phyloP scores from a whole-genome alignment of 306 rosid species.

The Mimosa pudica region DNA sequence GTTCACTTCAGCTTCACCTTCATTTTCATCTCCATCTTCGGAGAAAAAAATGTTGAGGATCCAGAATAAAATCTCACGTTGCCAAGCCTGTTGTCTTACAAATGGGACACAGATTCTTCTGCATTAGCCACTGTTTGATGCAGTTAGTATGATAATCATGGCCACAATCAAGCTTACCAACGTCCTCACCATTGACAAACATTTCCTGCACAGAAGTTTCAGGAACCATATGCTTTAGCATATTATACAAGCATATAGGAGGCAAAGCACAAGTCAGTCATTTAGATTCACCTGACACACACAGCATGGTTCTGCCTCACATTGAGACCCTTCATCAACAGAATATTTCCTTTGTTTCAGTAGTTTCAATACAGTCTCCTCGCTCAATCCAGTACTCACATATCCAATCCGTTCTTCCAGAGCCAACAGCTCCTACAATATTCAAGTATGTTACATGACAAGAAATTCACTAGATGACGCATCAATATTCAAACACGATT shows the following conservation, averaged over 20 bases:
- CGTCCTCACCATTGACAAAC: constrained; percentile 58
- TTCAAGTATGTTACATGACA: background rate
- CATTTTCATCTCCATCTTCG: constrained; percentile 14
- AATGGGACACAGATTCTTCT: constrained; percentile 91
- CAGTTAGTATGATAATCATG: constrained; percentile 77
- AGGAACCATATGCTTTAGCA: constrained; percentile 1
- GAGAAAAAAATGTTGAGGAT: constrained; percentile 37
- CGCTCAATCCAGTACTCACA: constrained; percentile 85
- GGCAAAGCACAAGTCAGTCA: background rate
- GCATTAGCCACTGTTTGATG: constrained; percentile 84
- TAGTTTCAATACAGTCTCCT: constrained; percentile 59
- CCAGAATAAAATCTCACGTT: constrained; percentile 46
- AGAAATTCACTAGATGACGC: constrained; percentile 14
- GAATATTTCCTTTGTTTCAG: constrained; percentile 62
- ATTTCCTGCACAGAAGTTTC: constrained; percentile 68
- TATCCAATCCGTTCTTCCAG: constrained; percentile 97
- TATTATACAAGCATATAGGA: background rate
- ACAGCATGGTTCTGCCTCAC: constrained; percentile 84
- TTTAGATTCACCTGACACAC: constrained; percentile 80
- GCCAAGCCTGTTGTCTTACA: constrained; percentile 88
- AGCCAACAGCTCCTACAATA: constrained; percentile 80
- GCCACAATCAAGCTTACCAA: constrained; percentile 85
- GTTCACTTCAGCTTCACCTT: constrained; percentile 22
- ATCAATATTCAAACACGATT: background rate
- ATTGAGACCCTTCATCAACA: constrained; percentile 42